These are phyloP conservation scores for Extremus antarcticus DNA, from an alignment of 495 filamentous ascomycete species.

Conservation along the genomic window DNA sequence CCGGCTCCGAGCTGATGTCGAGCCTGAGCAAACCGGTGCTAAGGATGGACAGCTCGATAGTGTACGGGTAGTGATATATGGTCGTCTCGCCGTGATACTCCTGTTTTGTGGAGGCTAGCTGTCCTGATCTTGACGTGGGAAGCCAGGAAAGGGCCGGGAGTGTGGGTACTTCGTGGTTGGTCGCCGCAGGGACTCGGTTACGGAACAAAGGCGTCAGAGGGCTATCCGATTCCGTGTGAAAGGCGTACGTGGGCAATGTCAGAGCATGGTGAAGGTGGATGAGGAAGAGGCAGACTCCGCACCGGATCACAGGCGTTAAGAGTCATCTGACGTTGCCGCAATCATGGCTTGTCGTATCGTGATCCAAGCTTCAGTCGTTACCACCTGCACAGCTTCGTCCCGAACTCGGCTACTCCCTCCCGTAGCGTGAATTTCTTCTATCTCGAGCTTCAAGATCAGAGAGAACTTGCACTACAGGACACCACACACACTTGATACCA, in stretches of 20 bases:
- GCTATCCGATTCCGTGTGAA: background rate
- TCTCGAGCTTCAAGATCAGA: too few relatives aligned
- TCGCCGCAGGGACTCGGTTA: background rate
- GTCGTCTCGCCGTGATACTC: too few relatives aligned
- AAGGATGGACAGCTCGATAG: background rate
- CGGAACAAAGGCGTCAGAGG: background rate
- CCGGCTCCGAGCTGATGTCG: background rate
- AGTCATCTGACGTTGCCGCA: conserved; percentile 12
- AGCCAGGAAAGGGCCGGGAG: background rate
- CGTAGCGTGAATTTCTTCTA: background rate
- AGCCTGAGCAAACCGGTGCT: background rate
- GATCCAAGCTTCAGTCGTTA: background rate
- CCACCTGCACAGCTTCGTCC: too few relatives aligned
- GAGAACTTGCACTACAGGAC: background rate
- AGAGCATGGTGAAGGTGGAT: background rate
- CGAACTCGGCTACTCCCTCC: too few relatives aligned
- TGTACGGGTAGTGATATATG: too few relatives aligned
- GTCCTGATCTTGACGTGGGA: background rate
- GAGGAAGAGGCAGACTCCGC: background rate
- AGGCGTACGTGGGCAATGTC: too few relatives aligned
- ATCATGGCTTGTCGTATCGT: background rate
- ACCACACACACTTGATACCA: conserved; percentile 25
- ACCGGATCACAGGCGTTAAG: background rate
- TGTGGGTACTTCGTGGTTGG: background rate
- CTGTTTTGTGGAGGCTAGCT: too few relatives aligned